These are phyloP conservation scores for Pelargonium citronellum DNA, from an alignment of 441 rosid genomes.

Conservation along the genomic window DNA sequence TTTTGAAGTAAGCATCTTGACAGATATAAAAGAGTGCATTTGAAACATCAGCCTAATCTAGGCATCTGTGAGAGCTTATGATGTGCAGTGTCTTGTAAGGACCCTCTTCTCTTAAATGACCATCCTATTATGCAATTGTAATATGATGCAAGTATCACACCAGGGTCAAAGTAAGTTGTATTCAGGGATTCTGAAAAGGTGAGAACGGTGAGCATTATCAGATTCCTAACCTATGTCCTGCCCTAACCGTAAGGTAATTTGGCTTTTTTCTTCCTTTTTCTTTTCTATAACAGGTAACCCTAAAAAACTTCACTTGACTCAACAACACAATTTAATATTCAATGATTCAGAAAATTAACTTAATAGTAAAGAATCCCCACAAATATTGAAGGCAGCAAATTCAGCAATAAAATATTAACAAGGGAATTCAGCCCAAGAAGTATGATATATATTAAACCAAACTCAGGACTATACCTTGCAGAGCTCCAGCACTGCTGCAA, in stretches of 20 bases:
- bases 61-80: no score
- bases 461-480: constrained; percentile 57
- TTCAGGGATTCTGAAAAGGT: no score
- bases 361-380: background rate
- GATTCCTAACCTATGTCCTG: no score
- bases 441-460: constrained; percentile 8
- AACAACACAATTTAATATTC: constrained; percentile 11
- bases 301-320: constrained; percentile 4
- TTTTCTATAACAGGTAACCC: background rate
- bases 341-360: background rate
- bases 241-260: no score
- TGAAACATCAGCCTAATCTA: no score
- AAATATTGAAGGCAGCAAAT: constrained; percentile 11
- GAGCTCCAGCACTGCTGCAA: constrained; percentile 65
- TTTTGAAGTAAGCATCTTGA: background rate
- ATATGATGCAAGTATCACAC: no score
- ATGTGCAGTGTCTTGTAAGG: no score
- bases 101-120: no score
- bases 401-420: constrained; percentile 5
- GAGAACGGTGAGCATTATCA: no score
- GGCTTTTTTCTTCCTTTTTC: no score
- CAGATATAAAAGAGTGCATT: background rate
- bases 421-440: background rate
- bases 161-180: no score
- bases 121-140: no score